Base-by-base conservation (phyloP, 202 grass and related monocot species). In the Saccharum hybrid region DNA sequence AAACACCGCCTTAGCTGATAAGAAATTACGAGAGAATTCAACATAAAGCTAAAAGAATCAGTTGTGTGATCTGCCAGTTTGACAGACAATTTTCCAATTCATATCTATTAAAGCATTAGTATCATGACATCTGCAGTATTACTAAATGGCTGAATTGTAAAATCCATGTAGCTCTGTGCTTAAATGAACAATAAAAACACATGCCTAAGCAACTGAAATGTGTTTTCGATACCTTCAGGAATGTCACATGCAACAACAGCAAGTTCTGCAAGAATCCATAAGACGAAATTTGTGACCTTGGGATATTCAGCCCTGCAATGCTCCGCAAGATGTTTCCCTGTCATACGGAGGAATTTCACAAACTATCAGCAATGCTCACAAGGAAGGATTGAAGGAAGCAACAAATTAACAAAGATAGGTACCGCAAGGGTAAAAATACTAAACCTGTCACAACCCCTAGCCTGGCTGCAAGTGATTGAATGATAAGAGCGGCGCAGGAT, bases 181-280 rank as follows among this genome's bases (percentile, higher is more conserved):
- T 60, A 51, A 56, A 68, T 68, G 46, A 7, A 46, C 21, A 75
- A 80, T 31, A 28, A 8, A 46, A 60, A 3, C 26, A 22, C 6
- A 76, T 61, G 49, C 23, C 23, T 54, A 51, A 66, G 3, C 40
- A 75, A 41, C 4, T 83, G 21, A 81, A 90, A 72, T 39, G 33
- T 57, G 31, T 84, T 56, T 82, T 19, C 5, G 26, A 77, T 91
- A 98, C 96, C 96, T 95, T 98, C 96, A 78, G 96, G 96, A 72
- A 98, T 98, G 54, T 98, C 96, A 31, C 96, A 98, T 68, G 96
- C 96, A 76, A 98, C 88, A 80, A 98, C 96, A 65, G 96, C 92
- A 79, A 98, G 87, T 89, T 98, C 96, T 52, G 96, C 96, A 78
- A 98, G 96, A 64, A 96, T 88, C 96, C 96, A 98, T 84, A 98